Evolutionary conservation across 1,284 basidiomycete species (phyloP), one percentile per base, ranked within the genome.

Genomic region (Pascua sp.): DNA sequence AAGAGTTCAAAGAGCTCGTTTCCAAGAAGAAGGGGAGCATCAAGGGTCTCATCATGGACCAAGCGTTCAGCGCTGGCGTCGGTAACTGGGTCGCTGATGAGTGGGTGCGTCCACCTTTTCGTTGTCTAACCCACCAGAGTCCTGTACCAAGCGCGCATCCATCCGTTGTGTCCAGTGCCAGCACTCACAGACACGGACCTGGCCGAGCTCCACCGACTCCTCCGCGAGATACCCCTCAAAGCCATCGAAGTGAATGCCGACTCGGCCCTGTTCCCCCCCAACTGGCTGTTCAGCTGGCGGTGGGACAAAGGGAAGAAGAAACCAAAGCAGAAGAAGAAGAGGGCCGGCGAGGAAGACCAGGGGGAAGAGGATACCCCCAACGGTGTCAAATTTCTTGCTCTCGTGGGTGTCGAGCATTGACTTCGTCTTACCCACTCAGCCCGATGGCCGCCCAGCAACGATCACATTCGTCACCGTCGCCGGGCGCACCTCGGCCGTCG

Each of bases 81-180:
- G 89, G 90, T 1, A 92, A 91, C 71, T 91, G 88, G 87, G 84
- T 90, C 2, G 88, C 88, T 63, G 88, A 88, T 84, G 64, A 73
- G 68, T 67, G 49, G 49, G 64, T 55, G 46, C 39, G 9, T 11
- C n/a, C 4, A 3, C 5, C 13, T 16, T 10, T 17, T 11, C 38
- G 15, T 8, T 16, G 32, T 40, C 37, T 5, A 48, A 15, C 24
- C 37, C 47, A 15, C 37, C 67, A 89, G 91, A 75, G 85, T 91
- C 47, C 75, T 91, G 36, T 91, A 89, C 73, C 87, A 91, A 65
- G 80, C 89, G 2, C 78, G 81, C 36, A 81, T 91, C 45, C 89
- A 92, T 67, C 90, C 90, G 0, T 84, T 88, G 61, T 83, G 87
- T 62, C 83, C 85, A 3, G 84, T 84, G 53, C 84, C 85, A 49